Evolutionary conservation across 2,329 filamentous ascomycete genomes (phyloP), one percentile per base, ranked within the genome.

Genomic region (Neophaeococcomyces mojaviensis): DNA sequence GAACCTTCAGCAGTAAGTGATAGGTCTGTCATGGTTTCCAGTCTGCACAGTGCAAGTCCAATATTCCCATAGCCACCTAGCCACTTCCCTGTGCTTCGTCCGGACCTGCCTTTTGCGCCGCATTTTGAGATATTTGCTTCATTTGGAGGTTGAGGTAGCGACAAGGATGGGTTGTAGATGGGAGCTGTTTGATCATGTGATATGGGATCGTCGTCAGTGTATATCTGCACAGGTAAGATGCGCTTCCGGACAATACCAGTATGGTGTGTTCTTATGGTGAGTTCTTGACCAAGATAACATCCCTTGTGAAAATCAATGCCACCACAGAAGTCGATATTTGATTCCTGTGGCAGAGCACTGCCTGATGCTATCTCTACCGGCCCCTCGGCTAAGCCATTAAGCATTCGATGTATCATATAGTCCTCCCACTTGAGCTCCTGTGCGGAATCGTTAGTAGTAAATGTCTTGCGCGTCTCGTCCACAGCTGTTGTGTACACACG

Each of bases 281-380:
- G 76, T 65, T 98, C 92, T 67, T 98, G 92, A 0, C 92, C 92
- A 6, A 97, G 80, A 65, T 98, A 98, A 68, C 92, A 98, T 6
- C 92, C 92, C 69, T 98, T 98, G 61, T 81, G 81, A 69, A 92
- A 98, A 66, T 96, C 87, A 55, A 98, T 83, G 20, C 81, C 92
- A 39, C 78, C 77, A 75, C 86, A 86, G 49, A 86, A 69, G 65
- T 98, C 92, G 62, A 97, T 76, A 63, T 96, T 96, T 61, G 76
- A 83, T 66, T 97, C 90, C 64, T 89, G 82, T 1, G 92, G 90
- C 45, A 98, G 71, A 1, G 88, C 81, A 15, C 75, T 69, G 53
- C 84, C 84, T 48, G 74, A 68, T 5, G 78, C 63, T 16, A 98
- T 81, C 69, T 98, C 92, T 13, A 68, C 63, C 61, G 86, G 86